Conservation (phyloP, 768 basidiomycete species). For the Mycena chlorophos region DNA sequence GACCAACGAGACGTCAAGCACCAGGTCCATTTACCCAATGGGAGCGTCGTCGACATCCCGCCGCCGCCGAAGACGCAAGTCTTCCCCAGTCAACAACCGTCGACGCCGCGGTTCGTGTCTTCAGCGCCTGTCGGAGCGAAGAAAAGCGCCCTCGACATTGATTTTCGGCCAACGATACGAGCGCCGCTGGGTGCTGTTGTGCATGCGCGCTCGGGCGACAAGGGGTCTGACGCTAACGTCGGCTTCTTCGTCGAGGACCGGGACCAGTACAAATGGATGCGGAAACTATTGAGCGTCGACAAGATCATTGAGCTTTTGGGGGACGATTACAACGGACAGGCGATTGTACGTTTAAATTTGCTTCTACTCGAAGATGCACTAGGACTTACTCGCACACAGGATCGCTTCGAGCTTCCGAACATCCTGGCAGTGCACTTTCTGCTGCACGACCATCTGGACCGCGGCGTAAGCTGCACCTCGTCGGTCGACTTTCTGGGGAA, state of each 20-base stretch:
- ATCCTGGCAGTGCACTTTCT: conserved; percentile 18
- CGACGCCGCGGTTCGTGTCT: conserved; percentile 1
- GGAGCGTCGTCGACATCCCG: conserved; percentile 13
- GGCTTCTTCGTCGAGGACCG: conserved; percentile 12
- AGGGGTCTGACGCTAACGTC: conserved; percentile 21
- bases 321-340: conserved; percentile 18
- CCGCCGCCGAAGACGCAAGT: conserved; percentile 13
- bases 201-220: conserved; percentile 20
- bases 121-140: not conserved
- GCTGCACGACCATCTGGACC: conserved; percentile 20
- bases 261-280: conserved; percentile 17
- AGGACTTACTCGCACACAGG: not conserved
- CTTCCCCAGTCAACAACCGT: conserved; percentile 15
- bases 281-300: conserved; percentile 11
- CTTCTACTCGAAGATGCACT: not conserved
- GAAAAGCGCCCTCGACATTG: not conserved
- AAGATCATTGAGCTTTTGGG: conserved; percentile 14
- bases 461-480: conserved; percentile 21
- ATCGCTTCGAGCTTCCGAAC: conserved; percentile 20
- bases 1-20: conserved; percentile 14
- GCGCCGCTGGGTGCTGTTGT: conserved; percentile 19
- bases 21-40: conserved; percentile 14
- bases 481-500: conserved; percentile 23
- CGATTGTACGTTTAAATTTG: conserved; percentile 4
- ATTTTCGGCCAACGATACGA: conserved; percentile 15